Conservation (phyloP, 2,329 filamentous ascomycete genomes). For the Aulographum hederae region DNA sequence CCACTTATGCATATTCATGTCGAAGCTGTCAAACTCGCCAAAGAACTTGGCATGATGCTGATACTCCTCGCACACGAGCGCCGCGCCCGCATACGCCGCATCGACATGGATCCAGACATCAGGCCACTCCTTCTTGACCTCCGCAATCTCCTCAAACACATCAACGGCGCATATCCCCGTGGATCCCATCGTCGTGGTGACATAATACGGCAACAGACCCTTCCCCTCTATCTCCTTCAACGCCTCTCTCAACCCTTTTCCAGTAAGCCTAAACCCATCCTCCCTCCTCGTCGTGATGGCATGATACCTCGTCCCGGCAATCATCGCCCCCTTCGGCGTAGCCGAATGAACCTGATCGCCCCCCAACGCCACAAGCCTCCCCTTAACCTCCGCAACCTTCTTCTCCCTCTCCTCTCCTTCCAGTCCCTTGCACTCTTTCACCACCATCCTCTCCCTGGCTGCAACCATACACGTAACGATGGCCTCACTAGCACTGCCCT, state of each 20-base stretch:
- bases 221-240: slow-evolving; percentile 47
- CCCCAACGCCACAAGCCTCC: slow-evolving; percentile 61
- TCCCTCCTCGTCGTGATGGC: slow-evolving; percentile 44
- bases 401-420: slow-evolving; percentile 48
- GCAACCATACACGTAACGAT: slow-evolving; percentile 1
- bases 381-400: slow-evolving; percentile 44
- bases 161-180: slow-evolving; percentile 82
- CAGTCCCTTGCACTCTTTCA: neutral
- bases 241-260: slow-evolving; percentile 37
- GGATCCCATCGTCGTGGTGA: slow-evolving; percentile 70
- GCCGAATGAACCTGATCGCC: slow-evolving; percentile 67
- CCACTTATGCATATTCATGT: slow-evolving; percentile 98
- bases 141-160: slow-evolving; percentile 53
- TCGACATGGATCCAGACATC: slow-evolving; percentile 84
- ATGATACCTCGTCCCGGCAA: slow-evolving; percentile 69
- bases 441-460: neutral
- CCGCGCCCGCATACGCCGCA: slow-evolving; percentile 78
- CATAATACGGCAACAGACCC: slow-evolving; percentile 68
- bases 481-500: slow-evolving; percentile 17
- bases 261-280: slow-evolving; percentile 54
- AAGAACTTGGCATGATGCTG: slow-evolving; percentile 47
- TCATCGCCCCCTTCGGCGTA: slow-evolving; percentile 71
- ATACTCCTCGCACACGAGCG: slow-evolving; percentile 66
- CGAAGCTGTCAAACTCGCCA: slow-evolving; percentile 63
- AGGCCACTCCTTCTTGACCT: slow-evolving; percentile 33